A percentile compares a stretch with the other conserved stretches of the same genome.
Evolutionary conservation across 352 stramenopile species (phyloP).

Genomic region (Pythium myriotylum): DNA sequence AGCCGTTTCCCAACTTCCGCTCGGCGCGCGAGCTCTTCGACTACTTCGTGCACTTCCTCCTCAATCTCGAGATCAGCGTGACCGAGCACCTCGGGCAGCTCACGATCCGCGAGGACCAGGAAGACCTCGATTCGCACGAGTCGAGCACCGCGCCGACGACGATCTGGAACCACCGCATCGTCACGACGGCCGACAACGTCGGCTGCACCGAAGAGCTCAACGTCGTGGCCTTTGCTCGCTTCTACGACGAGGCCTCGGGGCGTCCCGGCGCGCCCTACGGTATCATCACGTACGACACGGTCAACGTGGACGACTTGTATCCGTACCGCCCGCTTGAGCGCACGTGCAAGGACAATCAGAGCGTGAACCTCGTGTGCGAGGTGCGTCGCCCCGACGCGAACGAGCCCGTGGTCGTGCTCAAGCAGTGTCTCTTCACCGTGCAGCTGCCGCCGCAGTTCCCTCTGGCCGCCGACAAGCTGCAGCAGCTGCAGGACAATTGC

Average conservation of each 20-base stretch:
- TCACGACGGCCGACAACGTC: conserved; percentile 30
- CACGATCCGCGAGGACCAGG: conserved; percentile 50
- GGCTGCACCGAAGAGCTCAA: conserved; percentile 26
- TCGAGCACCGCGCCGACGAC: not conserved
- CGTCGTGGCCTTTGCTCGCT: conserved; percentile 32
- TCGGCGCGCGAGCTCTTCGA: conserved; percentile 52
- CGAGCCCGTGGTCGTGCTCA: conserved; percentile 12
- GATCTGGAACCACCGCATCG: conserved; percentile 45
- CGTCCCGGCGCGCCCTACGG: conserved; percentile 24
- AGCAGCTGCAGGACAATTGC: conserved; percentile 8
- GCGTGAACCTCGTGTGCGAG: not conserved
- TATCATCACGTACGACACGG: conserved; percentile 33
- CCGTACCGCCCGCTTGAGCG: conserved; percentile 35
- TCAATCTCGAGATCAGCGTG: conserved; percentile 61
- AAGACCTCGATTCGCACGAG: conserved; percentile 27
- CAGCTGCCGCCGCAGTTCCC: conserved; percentile 14
- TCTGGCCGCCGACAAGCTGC: not conserved
- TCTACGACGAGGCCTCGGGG: conserved; percentile 25
- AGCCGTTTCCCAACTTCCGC: conserved; percentile 40
- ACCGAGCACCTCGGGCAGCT: conserved; percentile 49
- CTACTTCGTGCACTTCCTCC: conserved; percentile 38
- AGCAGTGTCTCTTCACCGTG: conserved; percentile 5
- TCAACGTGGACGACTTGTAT: conserved; percentile 50
- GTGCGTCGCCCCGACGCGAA: not conserved
- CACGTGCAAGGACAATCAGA: conserved; percentile 12